Evolutionary conservation across 75 land plant species (phyloP), one percentile per base, ranked within the genome.

Genomic region (Azolla pinnata): DNA sequence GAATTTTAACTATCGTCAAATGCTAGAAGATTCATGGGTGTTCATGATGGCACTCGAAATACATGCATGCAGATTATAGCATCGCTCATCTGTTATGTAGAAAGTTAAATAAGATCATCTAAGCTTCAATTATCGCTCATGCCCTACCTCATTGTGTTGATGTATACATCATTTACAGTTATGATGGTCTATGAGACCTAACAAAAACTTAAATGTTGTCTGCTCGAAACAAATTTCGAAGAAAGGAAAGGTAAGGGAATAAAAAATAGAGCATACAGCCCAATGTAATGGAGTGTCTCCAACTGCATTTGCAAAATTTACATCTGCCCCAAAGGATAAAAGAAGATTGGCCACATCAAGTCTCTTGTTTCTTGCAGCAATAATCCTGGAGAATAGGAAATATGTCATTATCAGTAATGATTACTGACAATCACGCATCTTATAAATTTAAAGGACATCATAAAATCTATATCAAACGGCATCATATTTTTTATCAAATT

Each of bases 231-330:
- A 4, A n/a, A 30, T 7, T 14, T 35, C 20, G 48, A 12, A 30
- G 4, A 21, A 2, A 23, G 20, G 3, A 50, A 50, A 44, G 0
- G 7, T 26, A 64, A 18, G 2, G 16, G 50, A 40, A 29, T 16
- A 49, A 3, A 3, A 20, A 0, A 28, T 23, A 49, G 19, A 20
- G 14, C 29, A 51, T 73, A 73, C 70, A n/a, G 75, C 70, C 75
- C 75, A 73, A 60, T 73, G 75, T 27, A 73, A 57, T 14, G 75
- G 73, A 55, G 75, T 73, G 29, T 73, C 75, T 10, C 75, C 75
- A 30, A 20, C 30, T 42, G 33, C 27, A 26, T 67, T 67, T 31
- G 32, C 7, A 28, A 64, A 20, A 2, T 60, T 73, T 19, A 67
- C 32, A 26, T 73, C 57, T 8, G 70, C 40, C 49, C 70, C 65